Conservation (phyloP, 2,329 filamentous ascomycete genomes). For the Nothomitra cinnamomea region DNA sequence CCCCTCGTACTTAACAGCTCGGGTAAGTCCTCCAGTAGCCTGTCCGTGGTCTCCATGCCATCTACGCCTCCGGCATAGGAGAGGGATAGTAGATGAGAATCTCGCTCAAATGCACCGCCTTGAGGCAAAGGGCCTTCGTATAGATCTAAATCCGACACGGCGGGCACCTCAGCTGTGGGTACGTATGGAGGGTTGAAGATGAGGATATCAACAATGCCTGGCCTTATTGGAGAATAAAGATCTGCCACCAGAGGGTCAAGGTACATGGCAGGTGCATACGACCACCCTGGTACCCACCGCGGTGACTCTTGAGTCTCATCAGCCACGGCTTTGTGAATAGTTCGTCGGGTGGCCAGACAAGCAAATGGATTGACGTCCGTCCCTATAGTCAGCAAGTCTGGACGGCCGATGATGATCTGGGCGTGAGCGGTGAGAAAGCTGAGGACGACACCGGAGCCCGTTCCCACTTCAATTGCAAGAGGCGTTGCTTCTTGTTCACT, state of each 20-base stretch:
- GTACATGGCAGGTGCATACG: constrained; percentile 4
- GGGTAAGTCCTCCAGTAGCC: constrained; percentile 55
- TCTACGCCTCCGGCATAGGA: constrained; percentile 79
- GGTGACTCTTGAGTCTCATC: constrained; percentile 14
- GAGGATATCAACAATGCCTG: constrained; percentile 55
- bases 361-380: constrained; percentile 78
- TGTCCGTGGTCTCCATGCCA: constrained; percentile 86
- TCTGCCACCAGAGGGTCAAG: constrained; percentile 36
- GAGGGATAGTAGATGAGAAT: constrained; percentile 67
- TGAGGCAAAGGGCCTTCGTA: constrained; percentile 6
- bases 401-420: constrained; percentile 51
- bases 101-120: constrained; percentile 46
- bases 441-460: constrained; percentile 86
- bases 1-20: constrained; percentile 47
- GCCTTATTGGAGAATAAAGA: constrained; percentile 43
- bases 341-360: constrained; percentile 56
- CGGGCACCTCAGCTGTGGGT: constrained; percentile 60
- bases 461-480: constrained; percentile 70
- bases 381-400: constrained; percentile 52
- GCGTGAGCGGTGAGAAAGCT: constrained; percentile 73
- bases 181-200: constrained; percentile 98
- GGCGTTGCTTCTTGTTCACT: constrained; percentile 17
- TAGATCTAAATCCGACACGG: constrained; percentile 17
- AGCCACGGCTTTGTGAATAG: constrained; percentile 36
- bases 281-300: background rate